Base-by-base conservation (phyloP, 1,284 basidiomycete species). In the Ustilago loliicola region DNA sequence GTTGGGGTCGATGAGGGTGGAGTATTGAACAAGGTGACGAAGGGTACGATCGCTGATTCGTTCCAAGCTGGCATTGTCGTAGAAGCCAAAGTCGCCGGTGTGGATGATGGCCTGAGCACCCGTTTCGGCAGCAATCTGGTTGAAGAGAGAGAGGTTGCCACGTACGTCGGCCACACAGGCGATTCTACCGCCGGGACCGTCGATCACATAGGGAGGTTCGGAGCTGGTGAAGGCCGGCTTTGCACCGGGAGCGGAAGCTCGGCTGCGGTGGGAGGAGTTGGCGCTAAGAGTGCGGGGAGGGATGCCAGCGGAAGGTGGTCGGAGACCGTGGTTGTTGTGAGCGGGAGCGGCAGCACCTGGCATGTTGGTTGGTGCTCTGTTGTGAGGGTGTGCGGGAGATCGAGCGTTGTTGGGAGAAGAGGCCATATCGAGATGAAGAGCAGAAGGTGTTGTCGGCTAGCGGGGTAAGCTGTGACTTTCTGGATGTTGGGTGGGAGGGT, bases 31-130 rank as follows among this genome's bases (percentile, higher is more conserved):
- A 67, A 98, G 91, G 87, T 99, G 97, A 81, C 95, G 93, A 23
- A 99, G 91, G 48, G 96, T 88, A 54, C 94, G 91, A 90, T 97
- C 95, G 84, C 93, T 94, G 89, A 98, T 96, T 77, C 94, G 90
- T 45, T 93, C 93, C 61, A 97, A 89, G 86, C 93, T 95, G 70
- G 90, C 90, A 23, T 90, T 88, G 87, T 95, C 94, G 87, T 97
- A 97, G 88, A 99, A 98, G 66, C 97, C 97, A 91, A 99, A 99
- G 89, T 99, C 97, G 65, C 97, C 97, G 0, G 96, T 98, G 87
- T 99, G 96, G 75, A 99, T 94, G 87, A 99, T 93, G 53, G 81
- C 84, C 40, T 82, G 65, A 23, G 95, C 96, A 70, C 92, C 91
- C n/a, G 94, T 95, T 83, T 97, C 94, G 60, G 92, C 89, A 36